phyloP scores from a whole-genome alignment of 768 basidiomycete genomes.

The Collybia mongolica region DNA sequence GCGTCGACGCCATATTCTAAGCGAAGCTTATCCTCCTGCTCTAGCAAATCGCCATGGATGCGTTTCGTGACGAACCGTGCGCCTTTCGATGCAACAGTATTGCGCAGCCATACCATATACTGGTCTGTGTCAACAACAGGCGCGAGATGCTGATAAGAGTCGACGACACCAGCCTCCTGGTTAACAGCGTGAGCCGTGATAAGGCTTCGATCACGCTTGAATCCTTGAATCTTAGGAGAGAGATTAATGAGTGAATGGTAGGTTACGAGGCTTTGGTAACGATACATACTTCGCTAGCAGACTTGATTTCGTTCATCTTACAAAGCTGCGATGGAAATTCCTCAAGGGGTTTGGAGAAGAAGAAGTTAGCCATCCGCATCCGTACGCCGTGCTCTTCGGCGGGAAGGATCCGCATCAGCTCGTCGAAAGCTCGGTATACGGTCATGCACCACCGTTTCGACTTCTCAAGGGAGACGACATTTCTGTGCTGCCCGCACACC shows the following conservation, averaged over 20 bases:
- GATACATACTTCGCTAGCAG: constrained; percentile 5
- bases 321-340: constrained; percentile 23
- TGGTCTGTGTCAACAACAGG: constrained; percentile 36
- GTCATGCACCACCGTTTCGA: constrained; percentile 35
- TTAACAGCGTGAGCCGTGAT: constrained; percentile 25
- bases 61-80: constrained; percentile 24
- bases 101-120: constrained; percentile 30
- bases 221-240: constrained; percentile 20
- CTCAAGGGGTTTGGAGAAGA: constrained; percentile 26
- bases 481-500: constrained; percentile 36
- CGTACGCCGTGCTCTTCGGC: constrained; percentile 27
- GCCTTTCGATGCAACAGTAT: constrained; percentile 24
- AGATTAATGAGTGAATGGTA: background rate
- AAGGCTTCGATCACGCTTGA: constrained; percentile 19
- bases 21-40: constrained; percentile 21
- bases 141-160: constrained; percentile 31
- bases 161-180: constrained; percentile 26
- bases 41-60: constrained; percentile 29
- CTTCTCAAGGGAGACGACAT: constrained; percentile 28
- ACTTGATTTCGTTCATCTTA: constrained; percentile 26
- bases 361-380: constrained; percentile 32
- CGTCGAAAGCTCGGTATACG: constrained; percentile 30
- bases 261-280: too few species aligned
- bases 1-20: constrained; percentile 23
- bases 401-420: constrained; percentile 16